Evolutionary conservation across 306 rosid species (phyloP).

Genomic region (Betula pendula): DNA sequence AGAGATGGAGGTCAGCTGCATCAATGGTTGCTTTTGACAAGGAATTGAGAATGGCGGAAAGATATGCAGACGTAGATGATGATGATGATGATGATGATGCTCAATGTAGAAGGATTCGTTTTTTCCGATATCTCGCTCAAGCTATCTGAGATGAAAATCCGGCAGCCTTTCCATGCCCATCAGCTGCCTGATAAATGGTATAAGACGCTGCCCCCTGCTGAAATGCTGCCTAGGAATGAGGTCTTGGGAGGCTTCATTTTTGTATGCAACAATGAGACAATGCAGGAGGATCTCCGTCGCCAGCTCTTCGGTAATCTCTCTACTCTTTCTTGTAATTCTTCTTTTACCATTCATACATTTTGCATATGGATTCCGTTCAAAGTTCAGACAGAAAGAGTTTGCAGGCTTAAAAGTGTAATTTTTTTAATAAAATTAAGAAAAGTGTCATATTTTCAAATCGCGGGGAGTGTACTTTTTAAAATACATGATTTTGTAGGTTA

Average conservation of each 20-base stretch:
- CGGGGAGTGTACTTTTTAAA: no score
- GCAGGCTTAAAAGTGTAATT: no score
- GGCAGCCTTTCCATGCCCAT: background rate
- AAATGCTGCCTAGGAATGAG: conserved; percentile 33
- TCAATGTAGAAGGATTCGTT: background rate
- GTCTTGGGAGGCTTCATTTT: conserved; percentile 34
- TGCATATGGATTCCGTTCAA: background rate
- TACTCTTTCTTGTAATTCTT: background rate
- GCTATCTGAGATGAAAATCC: conserved; percentile 2
- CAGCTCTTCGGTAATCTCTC: conserved; percentile 27
- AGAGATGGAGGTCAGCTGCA: conserved; percentile 17
- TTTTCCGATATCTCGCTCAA: background rate
- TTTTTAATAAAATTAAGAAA: no score
- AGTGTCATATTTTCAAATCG: no score
- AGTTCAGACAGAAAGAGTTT: background rate
- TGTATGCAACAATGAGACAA: conserved; percentile 31
- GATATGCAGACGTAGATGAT: background rate
- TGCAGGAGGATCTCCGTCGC: conserved; percentile 37
- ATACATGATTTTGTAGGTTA: no score
- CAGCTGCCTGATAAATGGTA: conserved; percentile 18
- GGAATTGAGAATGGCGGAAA: background rate
- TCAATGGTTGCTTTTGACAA: conserved; percentile 5
- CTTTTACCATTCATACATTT: no score
- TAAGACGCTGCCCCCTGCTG: conserved; percentile 27
- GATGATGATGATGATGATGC: background rate